phyloP scores from a whole-genome alignment of 305 asterid genomes.

The Caryopteris hybrid region DNA sequence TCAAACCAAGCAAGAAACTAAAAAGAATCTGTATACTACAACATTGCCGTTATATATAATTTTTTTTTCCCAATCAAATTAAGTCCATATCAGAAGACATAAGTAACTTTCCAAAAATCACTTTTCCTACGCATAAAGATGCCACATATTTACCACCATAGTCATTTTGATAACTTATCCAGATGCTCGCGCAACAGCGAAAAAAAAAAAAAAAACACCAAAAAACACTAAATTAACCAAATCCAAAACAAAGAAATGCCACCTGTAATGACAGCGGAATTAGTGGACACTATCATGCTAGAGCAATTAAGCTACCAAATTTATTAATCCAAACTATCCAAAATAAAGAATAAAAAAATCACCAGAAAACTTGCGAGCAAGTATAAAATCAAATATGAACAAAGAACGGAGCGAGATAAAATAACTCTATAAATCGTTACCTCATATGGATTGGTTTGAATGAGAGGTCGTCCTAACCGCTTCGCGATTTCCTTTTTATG shows the following conservation, averaged over 20 bases:
- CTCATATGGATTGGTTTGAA: constrained; percentile 81
- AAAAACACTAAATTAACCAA: neutral
- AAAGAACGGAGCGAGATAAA: neutral
- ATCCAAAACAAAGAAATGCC: neutral
- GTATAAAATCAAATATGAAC: neutral
- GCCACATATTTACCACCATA: neutral
- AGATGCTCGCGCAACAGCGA: neutral
- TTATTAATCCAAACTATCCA: neutral
- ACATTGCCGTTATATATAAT: too few relatives aligned
- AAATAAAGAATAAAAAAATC: neutral
- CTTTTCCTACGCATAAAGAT: neutral
- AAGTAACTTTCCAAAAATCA: neutral
- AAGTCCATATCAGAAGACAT: neutral
- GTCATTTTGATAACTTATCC: neutral
- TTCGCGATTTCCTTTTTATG: constrained; percentile 84
- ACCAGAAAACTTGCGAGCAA: neutral
- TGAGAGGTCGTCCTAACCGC: constrained; percentile 82
- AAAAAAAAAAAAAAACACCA: too few relatives aligned
- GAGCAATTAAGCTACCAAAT: neutral
- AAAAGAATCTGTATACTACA: neutral
- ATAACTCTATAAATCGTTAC: constrained; percentile 18
- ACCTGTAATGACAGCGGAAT: neutral
- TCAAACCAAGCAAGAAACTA: neutral
- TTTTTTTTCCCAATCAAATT: too few relatives aligned
- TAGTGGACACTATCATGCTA: neutral